phyloP scores from a whole-genome alignment of 345 rosid genomes.

The Cardamine chenopodiifolia region DNA sequence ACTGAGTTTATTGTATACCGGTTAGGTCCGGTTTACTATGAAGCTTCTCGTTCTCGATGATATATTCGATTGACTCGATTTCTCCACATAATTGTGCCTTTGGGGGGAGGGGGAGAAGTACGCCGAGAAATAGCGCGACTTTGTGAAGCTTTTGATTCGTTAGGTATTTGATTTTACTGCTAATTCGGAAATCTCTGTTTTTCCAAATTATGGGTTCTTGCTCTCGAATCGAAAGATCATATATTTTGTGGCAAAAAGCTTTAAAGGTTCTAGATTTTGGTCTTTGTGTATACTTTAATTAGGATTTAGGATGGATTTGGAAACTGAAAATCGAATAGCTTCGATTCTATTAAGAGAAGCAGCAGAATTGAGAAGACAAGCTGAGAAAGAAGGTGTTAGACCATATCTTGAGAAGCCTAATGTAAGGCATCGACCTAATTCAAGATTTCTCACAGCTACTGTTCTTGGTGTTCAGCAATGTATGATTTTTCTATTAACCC shows the following conservation, averaged over 20 bases:
- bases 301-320: conserved; percentile 67
- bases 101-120: background rate
- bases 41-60: conserved; percentile 26
- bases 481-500: conserved; percentile 23
- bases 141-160: conserved; percentile 16
- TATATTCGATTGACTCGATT: conserved; percentile 9
- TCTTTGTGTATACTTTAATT: background rate
- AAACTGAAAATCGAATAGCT: conserved; percentile 88
- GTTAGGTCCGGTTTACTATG: background rate
- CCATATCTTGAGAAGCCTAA: conserved; percentile 71
- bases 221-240: conserved; percentile 13
- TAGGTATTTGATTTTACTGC: background rate
- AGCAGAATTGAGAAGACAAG: conserved; percentile 75
- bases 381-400: conserved; percentile 76
- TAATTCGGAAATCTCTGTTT: conserved; percentile 5
- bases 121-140: conserved; percentile 1
- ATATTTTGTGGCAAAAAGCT: background rate
- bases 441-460: conserved; percentile 88
- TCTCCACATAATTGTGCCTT: background rate
- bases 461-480: conserved; percentile 93
- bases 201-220: background rate
- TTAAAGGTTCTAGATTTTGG: background rate
- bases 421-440: conserved; percentile 72
- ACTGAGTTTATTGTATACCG: background rate
- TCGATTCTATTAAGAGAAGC: conserved; percentile 89